Conservation (phyloP, 2,329 filamentous ascomycete species). For the Cercospora sp. region DNA sequence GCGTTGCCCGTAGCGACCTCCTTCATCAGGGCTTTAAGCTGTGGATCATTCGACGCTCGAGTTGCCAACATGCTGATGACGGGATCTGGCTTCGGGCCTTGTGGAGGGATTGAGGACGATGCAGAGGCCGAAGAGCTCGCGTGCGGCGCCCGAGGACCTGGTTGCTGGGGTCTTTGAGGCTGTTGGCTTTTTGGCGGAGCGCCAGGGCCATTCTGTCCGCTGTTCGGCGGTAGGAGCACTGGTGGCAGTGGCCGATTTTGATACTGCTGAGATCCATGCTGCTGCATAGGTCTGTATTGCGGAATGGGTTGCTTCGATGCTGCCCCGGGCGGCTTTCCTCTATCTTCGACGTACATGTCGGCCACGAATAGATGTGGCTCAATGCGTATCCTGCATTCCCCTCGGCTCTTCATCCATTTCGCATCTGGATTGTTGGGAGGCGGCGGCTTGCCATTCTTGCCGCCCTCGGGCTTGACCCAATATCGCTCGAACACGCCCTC, state of each 20-base stretch:
- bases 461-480: slow-evolving; percentile 72
- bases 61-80: slow-evolving; percentile 80
- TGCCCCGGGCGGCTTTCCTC: slow-evolving; percentile 52
- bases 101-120: slow-evolving; percentile 19
- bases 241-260: slow-evolving; percentile 29
- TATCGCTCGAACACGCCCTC: slow-evolving; percentile 72
- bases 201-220: not conserved
- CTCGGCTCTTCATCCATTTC: slow-evolving; percentile 56
- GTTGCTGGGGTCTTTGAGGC: slow-evolving; percentile 15
- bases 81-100: slow-evolving; percentile 58
- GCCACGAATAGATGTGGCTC: slow-evolving; percentile 81
- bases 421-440: slow-evolving; percentile 43
- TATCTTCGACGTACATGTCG: slow-evolving; percentile 70
- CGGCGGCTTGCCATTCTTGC: slow-evolving; percentile 61
- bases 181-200: slow-evolving; percentile 12
- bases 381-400: slow-evolving; percentile 71
- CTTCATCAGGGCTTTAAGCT: slow-evolving; percentile 78
- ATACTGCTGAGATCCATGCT: slow-evolving; percentile 24
- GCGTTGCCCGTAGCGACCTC: slow-evolving; percentile 76
- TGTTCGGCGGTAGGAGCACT: slow-evolving; percentile 9
- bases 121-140: slow-evolving; percentile 2
- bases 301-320: slow-evolving; percentile 17
- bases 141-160: slow-evolving; percentile 8
- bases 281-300: slow-evolving; percentile 25
- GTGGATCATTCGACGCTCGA: slow-evolving; percentile 69